Evolutionary conservation across 805 yeast species (phyloP), one percentile per base, ranked within the genome.

Genomic region (Myxozyma melibiosi): DNA sequence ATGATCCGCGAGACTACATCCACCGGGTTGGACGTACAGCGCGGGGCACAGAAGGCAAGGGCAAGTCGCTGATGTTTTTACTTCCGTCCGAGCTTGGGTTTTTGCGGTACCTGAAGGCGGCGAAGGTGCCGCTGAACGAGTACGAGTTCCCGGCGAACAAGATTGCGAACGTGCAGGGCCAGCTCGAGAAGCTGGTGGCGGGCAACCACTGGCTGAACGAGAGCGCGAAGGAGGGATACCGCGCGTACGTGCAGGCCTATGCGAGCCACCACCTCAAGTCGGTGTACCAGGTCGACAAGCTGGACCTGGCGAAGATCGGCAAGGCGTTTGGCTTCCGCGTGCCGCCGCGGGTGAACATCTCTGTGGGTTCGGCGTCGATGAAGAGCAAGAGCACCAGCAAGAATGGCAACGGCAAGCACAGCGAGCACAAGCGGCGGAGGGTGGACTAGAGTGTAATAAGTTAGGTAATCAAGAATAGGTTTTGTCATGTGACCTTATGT

Each of bases 11-110:
- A 76, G 98, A 94, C 75, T 94, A 94, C 73, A 94, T 94, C 66
- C 99, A 94, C 77, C 84, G 99, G 74, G 99, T 94, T 35, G 99
- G 99, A 65, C 86, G 99, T 79, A 94, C 99, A 27, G 99, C 99
- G 35, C 86, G 99, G 78, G 82, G 86, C 11, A 76, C 86, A 22
- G 70, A 81, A 47, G 98, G 96, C 55, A 85, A 85, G 70, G 99
- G 99, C 68, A 88, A 85, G 74, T 89, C 96, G 8, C 78, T 94
- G 61, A 91, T 94, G 98, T 94, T 94, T 73, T 79, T 94, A 71
- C 85, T 92, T 7, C 99, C 99, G 42, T 84, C 83, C 41, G 99
- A 94, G 74, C 80, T 94, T 49, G 99, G 99, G 2, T 94, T 94
- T 77, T 76, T 94, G 71, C 82, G 98, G 68, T 94, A 94, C 72